Percentiles rank a stretch among this genome's conserved stretches.
These are phyloP conservation scores for Leishmania braziliensis DNA, from an alignment of 208 protist species.

Conservation along the genomic window DNA sequence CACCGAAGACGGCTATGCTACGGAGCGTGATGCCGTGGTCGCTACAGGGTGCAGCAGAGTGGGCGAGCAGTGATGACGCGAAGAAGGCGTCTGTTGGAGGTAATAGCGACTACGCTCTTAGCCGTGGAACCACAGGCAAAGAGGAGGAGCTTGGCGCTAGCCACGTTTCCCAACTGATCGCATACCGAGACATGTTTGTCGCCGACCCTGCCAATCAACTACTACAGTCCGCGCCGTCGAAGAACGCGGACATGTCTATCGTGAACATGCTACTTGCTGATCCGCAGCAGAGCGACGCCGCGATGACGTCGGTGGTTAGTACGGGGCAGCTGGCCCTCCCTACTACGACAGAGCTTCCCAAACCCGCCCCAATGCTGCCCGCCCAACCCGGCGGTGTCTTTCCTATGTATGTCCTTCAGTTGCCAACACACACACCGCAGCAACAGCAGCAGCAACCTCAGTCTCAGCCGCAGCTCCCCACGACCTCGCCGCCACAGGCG, in stretches of 20 bases:
- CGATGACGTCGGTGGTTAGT: neutral
- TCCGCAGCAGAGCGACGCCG: conserved; percentile 1
- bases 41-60: neutral
- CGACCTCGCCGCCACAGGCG: neutral
- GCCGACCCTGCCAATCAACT: neutral
- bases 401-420: neutral
- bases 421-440: neutral
- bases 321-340: neutral
- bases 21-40: conserved; percentile 24
- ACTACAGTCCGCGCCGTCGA: neutral
- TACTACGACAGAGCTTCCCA: neutral
- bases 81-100: neutral
- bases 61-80: conserved; percentile 4
- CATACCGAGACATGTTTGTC: neutral
- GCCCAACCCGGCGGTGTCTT: conserved; percentile 1
- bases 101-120: neutral
- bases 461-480: neutral
- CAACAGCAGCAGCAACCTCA: conserved; percentile 17
- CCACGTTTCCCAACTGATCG: neutral
- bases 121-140: neutral
- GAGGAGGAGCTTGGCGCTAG: neutral
- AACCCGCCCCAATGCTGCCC: neutral
- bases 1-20: conserved; percentile 3
- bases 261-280: conserved; percentile 9
- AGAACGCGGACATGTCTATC: conserved; percentile 2